A percentile compares a stretch with the other conserved stretches of the same genome.
Conservation (phyloP, 179 eudicot genomes). For the Camellia oleifera region DNA sequence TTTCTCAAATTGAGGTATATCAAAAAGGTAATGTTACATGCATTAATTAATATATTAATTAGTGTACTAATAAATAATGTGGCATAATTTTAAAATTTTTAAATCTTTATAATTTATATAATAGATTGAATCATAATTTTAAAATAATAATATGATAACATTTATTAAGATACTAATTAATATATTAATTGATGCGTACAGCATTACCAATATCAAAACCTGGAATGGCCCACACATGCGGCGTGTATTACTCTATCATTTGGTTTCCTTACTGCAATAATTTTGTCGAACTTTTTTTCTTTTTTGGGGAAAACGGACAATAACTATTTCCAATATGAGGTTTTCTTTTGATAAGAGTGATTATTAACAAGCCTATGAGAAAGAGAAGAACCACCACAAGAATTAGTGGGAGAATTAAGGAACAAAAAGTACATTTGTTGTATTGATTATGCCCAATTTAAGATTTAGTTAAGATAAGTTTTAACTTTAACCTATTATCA, state of each 20-base stretch:
- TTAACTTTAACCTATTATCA: background rate
- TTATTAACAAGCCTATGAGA: background rate
- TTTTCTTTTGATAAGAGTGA: background rate
- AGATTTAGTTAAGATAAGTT: background rate
- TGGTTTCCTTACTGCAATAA: background rate
- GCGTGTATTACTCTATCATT: background rate
- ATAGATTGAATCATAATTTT: too few species aligned
- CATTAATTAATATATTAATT: background rate
- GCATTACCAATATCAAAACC: too few species aligned
- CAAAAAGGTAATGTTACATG: background rate
- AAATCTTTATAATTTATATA: too few species aligned
- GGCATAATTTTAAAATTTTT: too few species aligned
- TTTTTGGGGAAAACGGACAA: background rate
- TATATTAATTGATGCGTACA: too few species aligned
- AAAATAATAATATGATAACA: too few species aligned
- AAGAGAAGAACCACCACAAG: background rate
- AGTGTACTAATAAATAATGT: too few species aligned
- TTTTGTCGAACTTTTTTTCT: background rate
- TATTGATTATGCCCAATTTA: background rate
- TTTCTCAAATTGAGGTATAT: background rate
- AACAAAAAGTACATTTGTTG: background rate
- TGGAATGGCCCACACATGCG: background rate
- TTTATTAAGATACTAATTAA: too few species aligned
- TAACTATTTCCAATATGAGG: background rate
- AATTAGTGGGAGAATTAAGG: slow-evolving; percentile 5